Conservation (phyloP, 2,329 filamentous ascomycete genomes). For the Penicillium expansum region DNA sequence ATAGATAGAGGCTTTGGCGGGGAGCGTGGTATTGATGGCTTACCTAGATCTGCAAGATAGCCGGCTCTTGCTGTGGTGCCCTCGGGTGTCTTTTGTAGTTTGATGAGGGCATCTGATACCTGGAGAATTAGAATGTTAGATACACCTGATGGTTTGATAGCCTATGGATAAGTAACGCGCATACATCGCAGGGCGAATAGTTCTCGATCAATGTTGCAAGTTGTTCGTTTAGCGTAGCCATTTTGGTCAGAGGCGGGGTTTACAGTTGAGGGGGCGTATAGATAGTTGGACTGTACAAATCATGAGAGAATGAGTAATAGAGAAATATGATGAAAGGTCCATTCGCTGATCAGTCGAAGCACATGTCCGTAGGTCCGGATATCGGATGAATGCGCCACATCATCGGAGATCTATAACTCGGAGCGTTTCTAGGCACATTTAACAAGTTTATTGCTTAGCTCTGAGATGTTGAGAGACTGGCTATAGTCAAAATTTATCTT, state of each 20-base stretch:
- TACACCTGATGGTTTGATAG: not conserved
- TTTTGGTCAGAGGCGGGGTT: constrained; percentile 22
- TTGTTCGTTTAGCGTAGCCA: constrained; percentile 34
- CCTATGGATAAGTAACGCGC: not conserved
- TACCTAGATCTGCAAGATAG: constrained; percentile 62
- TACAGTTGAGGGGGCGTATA: not conserved
- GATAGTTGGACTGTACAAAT: not conserved
- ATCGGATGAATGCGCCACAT: constrained; percentile 14
- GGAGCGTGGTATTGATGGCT: not conserved
- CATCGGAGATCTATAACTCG: not conserved
- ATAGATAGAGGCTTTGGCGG: not conserved
- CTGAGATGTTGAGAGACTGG: not conserved
- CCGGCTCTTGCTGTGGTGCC: constrained; percentile 59
- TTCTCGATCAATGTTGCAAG: constrained; percentile 30
- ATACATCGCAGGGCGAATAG: constrained; percentile 47
- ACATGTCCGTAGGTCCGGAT: constrained; percentile 25
- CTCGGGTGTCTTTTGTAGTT: constrained; percentile 52
- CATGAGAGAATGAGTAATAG: not conserved
- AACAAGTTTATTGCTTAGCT: not conserved
- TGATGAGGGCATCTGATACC: constrained; percentile 70
- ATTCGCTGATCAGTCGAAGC: constrained; percentile 3
- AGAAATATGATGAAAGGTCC: not conserved
- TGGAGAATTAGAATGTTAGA: constrained; percentile 30
- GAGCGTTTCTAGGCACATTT: not conserved
- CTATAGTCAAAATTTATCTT: not conserved